Conservation (phyloP, 2,329 filamentous ascomycete species). For the Curvularia hawaiiensis region DNA sequence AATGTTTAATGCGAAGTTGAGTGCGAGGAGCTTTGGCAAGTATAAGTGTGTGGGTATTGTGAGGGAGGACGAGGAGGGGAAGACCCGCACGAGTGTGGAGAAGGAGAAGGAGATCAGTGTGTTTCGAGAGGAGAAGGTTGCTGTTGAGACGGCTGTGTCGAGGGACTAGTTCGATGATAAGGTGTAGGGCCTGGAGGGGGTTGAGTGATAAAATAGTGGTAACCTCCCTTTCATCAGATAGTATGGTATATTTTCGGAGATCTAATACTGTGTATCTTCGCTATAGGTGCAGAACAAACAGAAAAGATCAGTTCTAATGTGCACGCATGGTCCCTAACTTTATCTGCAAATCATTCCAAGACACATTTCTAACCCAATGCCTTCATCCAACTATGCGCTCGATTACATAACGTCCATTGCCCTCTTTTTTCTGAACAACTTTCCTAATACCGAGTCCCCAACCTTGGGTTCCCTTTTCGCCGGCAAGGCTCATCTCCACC, state of each 20-base stretch:
- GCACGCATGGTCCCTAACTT: background rate
- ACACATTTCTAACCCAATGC: slow-evolving; percentile 11
- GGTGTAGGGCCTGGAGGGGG: no score
- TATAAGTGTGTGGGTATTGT: slow-evolving; percentile 43
- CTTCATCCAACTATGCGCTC: slow-evolving; percentile 55
- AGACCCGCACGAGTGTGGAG: slow-evolving; percentile 31
- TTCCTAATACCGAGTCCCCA: slow-evolving; percentile 89
- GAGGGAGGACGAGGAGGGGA: slow-evolving; percentile 15
- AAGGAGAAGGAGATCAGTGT: slow-evolving; percentile 32
- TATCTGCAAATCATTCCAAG: background rate
- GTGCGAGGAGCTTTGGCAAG: slow-evolving; percentile 51
- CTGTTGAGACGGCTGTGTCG: slow-evolving; percentile 29
- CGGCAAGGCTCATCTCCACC: slow-evolving; percentile 77
- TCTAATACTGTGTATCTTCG: slow-evolving; percentile 1
- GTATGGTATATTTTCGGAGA: slow-evolving; percentile 5
- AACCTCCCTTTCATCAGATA: background rate
- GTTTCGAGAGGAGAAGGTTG: slow-evolving; percentile 34
- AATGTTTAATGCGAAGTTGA: slow-evolving; percentile 54
- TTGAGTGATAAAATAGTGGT: background rate
- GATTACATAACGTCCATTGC: slow-evolving; percentile 72
- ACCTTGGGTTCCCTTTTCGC: slow-evolving; percentile 69
- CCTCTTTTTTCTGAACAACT: slow-evolving; percentile 77
- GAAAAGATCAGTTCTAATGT: background rate
- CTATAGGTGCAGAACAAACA: background rate
- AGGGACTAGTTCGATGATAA: slow-evolving; percentile 23